Percentiles rank a stretch among this genome's conserved stretches.
These are phyloP conservation scores for Penicillium robsamsonii DNA, from an alignment of 495 filamentous ascomycete species.

Conservation along the genomic window DNA sequence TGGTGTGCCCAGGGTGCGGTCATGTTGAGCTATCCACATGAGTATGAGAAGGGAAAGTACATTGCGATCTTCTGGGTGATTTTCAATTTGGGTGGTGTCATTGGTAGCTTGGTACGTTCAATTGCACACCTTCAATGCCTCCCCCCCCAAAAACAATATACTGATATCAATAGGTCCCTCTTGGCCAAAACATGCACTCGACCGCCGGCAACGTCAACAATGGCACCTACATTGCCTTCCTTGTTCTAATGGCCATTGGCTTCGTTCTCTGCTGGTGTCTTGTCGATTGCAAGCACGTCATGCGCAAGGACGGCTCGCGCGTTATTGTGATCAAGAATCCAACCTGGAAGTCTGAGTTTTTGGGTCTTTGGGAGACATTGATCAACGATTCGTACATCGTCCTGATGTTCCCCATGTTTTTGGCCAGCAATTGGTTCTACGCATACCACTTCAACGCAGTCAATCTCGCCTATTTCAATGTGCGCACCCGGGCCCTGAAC, in stretches of 20 bases:
- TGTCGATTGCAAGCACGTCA: conserved; percentile 71
- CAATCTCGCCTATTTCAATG: conserved; percentile 70
- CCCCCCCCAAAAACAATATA: neutral
- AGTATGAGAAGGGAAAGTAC: conserved; percentile 79
- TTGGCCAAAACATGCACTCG: conserved; percentile 74
- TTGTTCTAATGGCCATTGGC: conserved; percentile 79
- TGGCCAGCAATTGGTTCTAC: conserved; percentile 54
- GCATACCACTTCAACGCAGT: conserved; percentile 53
- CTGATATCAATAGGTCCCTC: conserved; percentile 56
- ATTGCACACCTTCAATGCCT: neutral
- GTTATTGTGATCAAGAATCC: conserved; percentile 87
- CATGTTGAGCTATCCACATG: conserved; percentile 91
- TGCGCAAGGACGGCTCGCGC: conserved; percentile 77
- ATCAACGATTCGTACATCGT: conserved; percentile 72
- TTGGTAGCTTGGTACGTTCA: conserved; percentile 69
- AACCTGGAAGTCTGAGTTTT: conserved; percentile 73
- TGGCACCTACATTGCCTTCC: conserved; percentile 88
- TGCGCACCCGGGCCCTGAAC: conserved; percentile 80
- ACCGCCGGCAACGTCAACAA: conserved; percentile 63
- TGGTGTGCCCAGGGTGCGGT: conserved; percentile 94
- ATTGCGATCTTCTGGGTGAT: conserved; percentile 94
- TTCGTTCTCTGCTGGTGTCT: conserved; percentile 70
- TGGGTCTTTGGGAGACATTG: conserved; percentile 75
- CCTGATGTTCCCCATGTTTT: conserved; percentile 82
- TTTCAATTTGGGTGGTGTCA: conserved; percentile 90